Evolutionary conservation across 2,329 filamentous ascomycete genomes (phyloP), one percentile per base, ranked within the genome.

Genomic region (Botrytis squamosa): DNA sequence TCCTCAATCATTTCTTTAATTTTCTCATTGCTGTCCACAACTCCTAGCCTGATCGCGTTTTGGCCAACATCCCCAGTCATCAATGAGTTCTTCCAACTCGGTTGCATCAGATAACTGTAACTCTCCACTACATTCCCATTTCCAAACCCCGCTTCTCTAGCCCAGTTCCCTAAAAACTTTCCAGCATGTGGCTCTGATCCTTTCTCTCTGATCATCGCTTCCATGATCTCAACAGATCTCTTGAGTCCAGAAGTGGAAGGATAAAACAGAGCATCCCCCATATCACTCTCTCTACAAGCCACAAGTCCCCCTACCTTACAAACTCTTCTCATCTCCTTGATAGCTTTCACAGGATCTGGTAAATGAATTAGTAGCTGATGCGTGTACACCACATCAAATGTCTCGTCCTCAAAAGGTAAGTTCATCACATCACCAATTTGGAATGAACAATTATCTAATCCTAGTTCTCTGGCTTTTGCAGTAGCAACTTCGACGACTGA

Each of bases 371-470:
- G 66, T 7, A 73, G 36, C 33, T 73, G 72, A 40, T 73, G 72
- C 49, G 66, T 73, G 59, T 73, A 63, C n/a, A 73, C 67, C 6
- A 73, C 57, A 71, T 73, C 66, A 36, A 73, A 73, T 3, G 42
- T 57, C 22, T 46, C 66, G 57, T 73, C 59, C 29, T 70, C 66
- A 33, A 73, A 73, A 18, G 66, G 66, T 2, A 73, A n/a, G 0
- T 29, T 59, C 72, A 65, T 73, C 38, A 73, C 59, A 59, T 73
- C 66, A 6, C 66, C 72, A 5, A 73, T 59, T 29, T 71, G 59
- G 20, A 73, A 73, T 40, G 25, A 33, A 69, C 72, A 73, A 38
- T 73, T 73, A 2, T 14, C 12, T 7, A 73, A 25, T 2, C 44
- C 57, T 0, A 73, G 18, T 6, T 59, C 66, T 18, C 40, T 46